Evolutionary conservation across 805 yeast species (phyloP).

Genomic region (Zygoascus tannicola): DNA sequence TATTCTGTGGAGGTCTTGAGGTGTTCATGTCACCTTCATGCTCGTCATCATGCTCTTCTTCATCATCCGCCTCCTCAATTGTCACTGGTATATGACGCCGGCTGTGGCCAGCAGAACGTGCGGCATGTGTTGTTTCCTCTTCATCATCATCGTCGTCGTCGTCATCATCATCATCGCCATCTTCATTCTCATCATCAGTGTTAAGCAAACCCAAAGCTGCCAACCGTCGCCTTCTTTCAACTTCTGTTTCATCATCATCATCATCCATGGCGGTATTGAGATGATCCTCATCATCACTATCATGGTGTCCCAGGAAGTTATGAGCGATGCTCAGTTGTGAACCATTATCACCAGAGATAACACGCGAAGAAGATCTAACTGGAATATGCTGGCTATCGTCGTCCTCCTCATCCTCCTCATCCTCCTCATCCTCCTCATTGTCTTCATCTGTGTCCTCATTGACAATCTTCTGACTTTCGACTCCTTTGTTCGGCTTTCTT

Average conservation of each 20-base stretch:
- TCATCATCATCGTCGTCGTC: slow-evolving; percentile 20
- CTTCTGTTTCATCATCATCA: slow-evolving; percentile 33
- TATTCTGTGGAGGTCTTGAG: not conserved
- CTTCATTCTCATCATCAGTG: slow-evolving; percentile 21
- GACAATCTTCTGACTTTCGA: no score
- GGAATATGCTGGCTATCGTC: no score
- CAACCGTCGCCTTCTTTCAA: slow-evolving; percentile 54
- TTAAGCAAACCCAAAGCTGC: slow-evolving; percentile 29
- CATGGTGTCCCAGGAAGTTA: slow-evolving; percentile 19
- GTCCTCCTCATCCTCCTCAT: slow-evolving; percentile 17
- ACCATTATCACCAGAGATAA: no score
- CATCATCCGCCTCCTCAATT: slow-evolving; percentile 15
- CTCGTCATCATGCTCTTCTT: slow-evolving; percentile 10
- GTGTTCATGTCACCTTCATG: not conserved
- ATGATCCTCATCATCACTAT: not conserved
- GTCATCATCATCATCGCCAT: slow-evolving; percentile 8
- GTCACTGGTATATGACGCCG: not conserved
- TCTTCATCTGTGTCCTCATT: no score
- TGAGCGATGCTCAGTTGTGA: slow-evolving; percentile 9
- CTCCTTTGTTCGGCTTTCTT: not conserved
- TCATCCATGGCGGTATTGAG: not conserved
- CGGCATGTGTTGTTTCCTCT: slow-evolving; percentile 11
- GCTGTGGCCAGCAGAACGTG: slow-evolving; percentile 1
- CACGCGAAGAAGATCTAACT: no score
- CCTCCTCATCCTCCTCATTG: slow-evolving; percentile 22